Percentiles rank a stretch among this genome's conserved stretches.
phyloP scores from a whole-genome alignment of 139 green algal species.

The Closterium sp. region DNA sequence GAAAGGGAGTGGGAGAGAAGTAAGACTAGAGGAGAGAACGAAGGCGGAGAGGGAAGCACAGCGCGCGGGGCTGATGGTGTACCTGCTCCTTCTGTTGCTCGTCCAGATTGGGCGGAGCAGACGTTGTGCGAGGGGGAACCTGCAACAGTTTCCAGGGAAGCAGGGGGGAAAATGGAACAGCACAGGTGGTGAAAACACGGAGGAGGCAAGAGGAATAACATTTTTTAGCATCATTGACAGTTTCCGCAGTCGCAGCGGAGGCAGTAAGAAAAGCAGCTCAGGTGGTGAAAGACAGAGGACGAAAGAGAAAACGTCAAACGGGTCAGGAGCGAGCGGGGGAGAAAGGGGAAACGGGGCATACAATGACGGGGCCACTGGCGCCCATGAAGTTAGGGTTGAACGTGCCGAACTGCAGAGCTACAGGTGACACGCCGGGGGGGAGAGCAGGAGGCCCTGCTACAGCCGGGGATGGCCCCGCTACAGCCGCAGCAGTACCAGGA shows the following conservation, averaged over 20 bases:
- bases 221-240: no score
- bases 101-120: slow-evolving; percentile 8
- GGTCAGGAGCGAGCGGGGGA: neutral
- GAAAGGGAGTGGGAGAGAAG: no score
- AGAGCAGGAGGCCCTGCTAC: neutral
- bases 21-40: neutral
- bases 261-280: no score
- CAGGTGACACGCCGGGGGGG: neutral
- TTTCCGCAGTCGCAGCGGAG: no score
- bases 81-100: slow-evolving; percentile 5
- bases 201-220: neutral
- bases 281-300: no score
- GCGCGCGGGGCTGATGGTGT: neutral
- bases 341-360: neutral
- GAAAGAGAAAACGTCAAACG: neutral
- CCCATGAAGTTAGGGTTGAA: neutral
- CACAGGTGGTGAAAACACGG: neutral
- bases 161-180: neutral
- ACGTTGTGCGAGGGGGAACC: slow-evolving; percentile 15
- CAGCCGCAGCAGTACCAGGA: neutral
- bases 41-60: neutral
- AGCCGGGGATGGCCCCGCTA: neutral
- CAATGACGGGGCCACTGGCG: neutral
- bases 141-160: neutral
- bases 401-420: neutral